Evolutionary conservation across 2,329 filamentous ascomycete species (phyloP).

Genomic region (Exophiala bonariae): DNA sequence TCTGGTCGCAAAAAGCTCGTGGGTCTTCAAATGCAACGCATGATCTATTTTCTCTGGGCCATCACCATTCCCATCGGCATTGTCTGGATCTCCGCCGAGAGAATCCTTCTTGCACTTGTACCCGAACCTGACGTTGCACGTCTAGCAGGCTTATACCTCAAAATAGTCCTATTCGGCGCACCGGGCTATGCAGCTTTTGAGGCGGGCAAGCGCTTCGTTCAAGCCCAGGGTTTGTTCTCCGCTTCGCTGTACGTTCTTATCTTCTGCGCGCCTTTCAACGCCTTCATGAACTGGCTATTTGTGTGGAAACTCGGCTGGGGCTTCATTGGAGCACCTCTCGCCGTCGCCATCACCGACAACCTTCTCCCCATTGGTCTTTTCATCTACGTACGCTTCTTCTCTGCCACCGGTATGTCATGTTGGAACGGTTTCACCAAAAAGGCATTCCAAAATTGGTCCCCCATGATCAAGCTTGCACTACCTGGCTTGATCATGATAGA

Average conservation of each 20-base stretch:
- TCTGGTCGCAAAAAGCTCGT: conserved; percentile 88
- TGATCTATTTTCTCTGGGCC: conserved; percentile 73
- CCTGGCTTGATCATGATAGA: conserved; percentile 93
- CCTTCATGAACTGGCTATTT: conserved; percentile 75
- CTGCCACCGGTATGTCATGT: conserved; percentile 63
- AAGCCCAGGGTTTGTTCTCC: conserved; percentile 83
- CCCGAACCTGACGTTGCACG: conserved; percentile 70
- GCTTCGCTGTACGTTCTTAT: conserved; percentile 81
- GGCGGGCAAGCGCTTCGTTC: conserved; percentile 78
- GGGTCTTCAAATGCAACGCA: conserved; percentile 77
- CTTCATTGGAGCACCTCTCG: conserved; percentile 78
- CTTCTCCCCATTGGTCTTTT: conserved; percentile 72
- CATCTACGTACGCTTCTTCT: conserved; percentile 69
- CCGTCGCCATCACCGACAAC: conserved; percentile 73
- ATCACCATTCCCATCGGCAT: conserved; percentile 71
- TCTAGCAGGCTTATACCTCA: conserved; percentile 72
- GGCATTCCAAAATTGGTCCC: conserved; percentile 72
- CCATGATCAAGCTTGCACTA: conserved; percentile 83
- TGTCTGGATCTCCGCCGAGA: conserved; percentile 69
- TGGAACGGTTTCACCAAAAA: conserved; percentile 77
- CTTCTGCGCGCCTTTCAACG: conserved; percentile 79
- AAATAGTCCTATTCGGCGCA: conserved; percentile 67
- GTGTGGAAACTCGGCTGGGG: conserved; percentile 70
- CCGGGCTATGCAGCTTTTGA: conserved; percentile 78
- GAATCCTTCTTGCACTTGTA: conserved; percentile 65